Evolutionary conservation across 2,329 filamentous ascomycete genomes (phyloP), one percentile per base, ranked within the genome.

Genomic region (Cytospora schulzeri): DNA sequence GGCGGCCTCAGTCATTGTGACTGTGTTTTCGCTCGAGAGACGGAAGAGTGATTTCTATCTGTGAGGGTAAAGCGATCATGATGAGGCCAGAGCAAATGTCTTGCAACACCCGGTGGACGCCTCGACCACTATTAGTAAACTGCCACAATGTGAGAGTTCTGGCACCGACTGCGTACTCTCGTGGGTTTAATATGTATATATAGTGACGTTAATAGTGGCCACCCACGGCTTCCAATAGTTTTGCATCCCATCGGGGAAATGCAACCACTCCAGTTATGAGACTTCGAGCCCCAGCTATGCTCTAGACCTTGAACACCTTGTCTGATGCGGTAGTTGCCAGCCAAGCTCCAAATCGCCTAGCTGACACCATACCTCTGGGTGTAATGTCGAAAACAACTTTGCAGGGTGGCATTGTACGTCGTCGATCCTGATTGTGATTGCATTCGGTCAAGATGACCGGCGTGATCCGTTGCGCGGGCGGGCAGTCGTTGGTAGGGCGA

Each of bases 171-270:
- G 7, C 1, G n/a, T 3, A 12, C 45, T 48, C 19, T 24, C n/a
- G 4, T 61, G 17, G 28, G 50, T 28, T 63, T 14, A 63, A 12
- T 7, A 48, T 53, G 62, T 26, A n/a, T n/a, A n/a, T 48, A 26
- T 67, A 3, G 66, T 66, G 19, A 69, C 66, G 51, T 78, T 74
- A 79, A 81, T 82, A 12, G 68, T 73, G 69, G 71, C 68, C 2
- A 82, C 76, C 81, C 81, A 83, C 3, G 81, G 81, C 74, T 80
- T 82, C 81, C 80, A 83, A 69, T 78, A 80, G 58, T 76, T 70
- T 67, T 83, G 78, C 33, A 83, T 73, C 1, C 78, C 80, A 50
- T 74, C 75, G 1, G 76, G 74, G 55, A 77, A 79, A 33, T 76
- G 77, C 81, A 83, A 0, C 76, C 79, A 14, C 72, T 74, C 79